Evolutionary conservation across 2,329 filamentous ascomycete species (phyloP).

Genomic region (Calcarisporium arbuscula): DNA sequence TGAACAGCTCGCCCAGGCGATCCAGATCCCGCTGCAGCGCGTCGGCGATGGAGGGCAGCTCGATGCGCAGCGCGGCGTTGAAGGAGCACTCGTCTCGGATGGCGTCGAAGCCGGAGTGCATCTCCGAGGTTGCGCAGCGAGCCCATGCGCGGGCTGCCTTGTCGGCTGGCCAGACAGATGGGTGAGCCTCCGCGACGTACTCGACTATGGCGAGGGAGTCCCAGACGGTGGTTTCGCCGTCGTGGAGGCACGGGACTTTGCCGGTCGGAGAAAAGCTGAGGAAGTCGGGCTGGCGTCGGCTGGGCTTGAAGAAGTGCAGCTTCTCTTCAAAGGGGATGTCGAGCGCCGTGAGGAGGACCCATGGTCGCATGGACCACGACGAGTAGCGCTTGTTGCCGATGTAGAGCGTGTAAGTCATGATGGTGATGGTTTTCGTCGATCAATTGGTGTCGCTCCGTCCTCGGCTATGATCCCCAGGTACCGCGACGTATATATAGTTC

Average conservation of each 20-base stretch:
- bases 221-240: slow-evolving; percentile 23
- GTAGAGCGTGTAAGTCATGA: slow-evolving; percentile 32
- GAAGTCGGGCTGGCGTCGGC: slow-evolving; percentile 26
- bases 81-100: slow-evolving; percentile 35
- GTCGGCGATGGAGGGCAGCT: slow-evolving; percentile 20
- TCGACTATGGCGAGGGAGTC: slow-evolving; percentile 45
- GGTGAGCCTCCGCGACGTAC: slow-evolving; percentile 36
- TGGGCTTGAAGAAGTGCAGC: slow-evolving; percentile 26
- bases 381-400: slow-evolving; percentile 40
- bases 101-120: slow-evolving; percentile 37
- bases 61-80: slow-evolving; percentile 34
- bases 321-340: slow-evolving; percentile 35
- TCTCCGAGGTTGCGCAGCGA: slow-evolving; percentile 36
- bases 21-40: slow-evolving; percentile 27
- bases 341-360: slow-evolving; percentile 38
- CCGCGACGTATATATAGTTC: too few relatives aligned
- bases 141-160: slow-evolving; percentile 34
- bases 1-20: slow-evolving; percentile 29
- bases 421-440: too few relatives aligned
- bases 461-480: too few relatives aligned
- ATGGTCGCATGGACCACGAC: slow-evolving; percentile 40
- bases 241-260: slow-evolving; percentile 36
- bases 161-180: slow-evolving; percentile 35
- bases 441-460: too few relatives aligned
- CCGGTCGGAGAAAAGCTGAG: slow-evolving; percentile 31